phyloP scores from a whole-genome alignment of 306 rosid species.

The Canavalia ensiformis region DNA sequence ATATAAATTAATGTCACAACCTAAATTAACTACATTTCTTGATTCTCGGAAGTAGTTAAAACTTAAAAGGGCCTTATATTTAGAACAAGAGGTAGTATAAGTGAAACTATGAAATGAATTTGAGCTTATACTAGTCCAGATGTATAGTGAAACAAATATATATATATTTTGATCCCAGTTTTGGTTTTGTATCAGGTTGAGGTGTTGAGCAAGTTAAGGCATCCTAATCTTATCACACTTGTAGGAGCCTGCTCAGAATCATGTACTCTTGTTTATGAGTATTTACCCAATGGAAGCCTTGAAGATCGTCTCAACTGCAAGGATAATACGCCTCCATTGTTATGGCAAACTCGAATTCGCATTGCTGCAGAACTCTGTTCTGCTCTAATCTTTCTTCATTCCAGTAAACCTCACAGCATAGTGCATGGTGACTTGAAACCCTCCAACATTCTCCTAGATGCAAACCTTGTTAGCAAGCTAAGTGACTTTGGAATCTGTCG shows the following conservation, averaged over 20 bases:
- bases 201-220: conserved; percentile 80
- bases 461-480: conserved; percentile 76
- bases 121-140: conserved; percentile 5
- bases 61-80: no score
- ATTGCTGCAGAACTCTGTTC: conserved; percentile 83
- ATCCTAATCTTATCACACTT: conserved; percentile 83
- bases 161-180: not conserved
- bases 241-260: conserved; percentile 83
- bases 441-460: conserved; percentile 79
- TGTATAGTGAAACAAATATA: conserved; percentile 16
- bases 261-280: conserved; percentile 77
- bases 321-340: conserved; percentile 70
- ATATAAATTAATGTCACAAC: no score
- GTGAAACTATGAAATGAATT: conserved; percentile 1
- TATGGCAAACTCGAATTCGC: conserved; percentile 86
- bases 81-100: no score
- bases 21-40: no score
- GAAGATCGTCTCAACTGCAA: conserved; percentile 85
- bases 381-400: conserved; percentile 87
- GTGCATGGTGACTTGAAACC: conserved; percentile 92
- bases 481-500: conserved; percentile 85
- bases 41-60: no score
- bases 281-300: conserved; percentile 89
- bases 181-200: conserved; percentile 65
- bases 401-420: conserved; percentile 77